Percentiles rank a stretch among this genome's conserved stretches.
Conservation (phyloP, 352 stramenopile species). For the Phytophthora pinifolia region DNA sequence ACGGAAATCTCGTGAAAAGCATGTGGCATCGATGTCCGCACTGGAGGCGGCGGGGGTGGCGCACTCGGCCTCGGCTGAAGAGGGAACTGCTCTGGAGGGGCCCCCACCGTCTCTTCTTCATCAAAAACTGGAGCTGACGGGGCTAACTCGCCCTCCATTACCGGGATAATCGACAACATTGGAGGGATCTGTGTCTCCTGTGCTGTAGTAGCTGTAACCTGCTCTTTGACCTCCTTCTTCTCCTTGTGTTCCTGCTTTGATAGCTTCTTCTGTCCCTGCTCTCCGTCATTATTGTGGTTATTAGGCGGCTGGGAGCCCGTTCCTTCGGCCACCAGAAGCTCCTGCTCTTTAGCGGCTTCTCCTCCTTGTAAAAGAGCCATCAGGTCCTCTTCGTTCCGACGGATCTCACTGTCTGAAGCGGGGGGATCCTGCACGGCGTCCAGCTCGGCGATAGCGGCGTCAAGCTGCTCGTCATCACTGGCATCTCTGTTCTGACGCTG, state of each 20-base stretch:
- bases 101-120: conserved; percentile 2
- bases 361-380: conserved; percentile 40
- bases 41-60: conserved; percentile 9
- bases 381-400: conserved; percentile 60
- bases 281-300: conserved; percentile 12
- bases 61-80: conserved; percentile 21
- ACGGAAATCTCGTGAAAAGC: conserved; percentile 35
- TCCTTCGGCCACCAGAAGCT: conserved; percentile 27
- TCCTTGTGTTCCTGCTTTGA: neutral
- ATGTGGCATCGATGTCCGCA: conserved; percentile 21
- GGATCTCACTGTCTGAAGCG: conserved; percentile 44
- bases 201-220: conserved; percentile 1
- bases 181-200: neutral
- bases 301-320: conserved; percentile 22
- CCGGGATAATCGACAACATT: neutral
- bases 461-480: conserved; percentile 19
- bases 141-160: neutral
- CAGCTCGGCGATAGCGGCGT: conserved; percentile 18
- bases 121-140: conserved; percentile 39
- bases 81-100: conserved; percentile 3
- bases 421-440: conserved; percentile 14
- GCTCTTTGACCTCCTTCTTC: neutral
- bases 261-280: neutral
- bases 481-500: conserved; percentile 8
- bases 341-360: conserved; percentile 7